A percentile compares a stretch with the other conserved stretches of the same genome.
Conservation (phyloP, 1,284 basidiomycete genomes). For the Dichomitus squalens region DNA sequence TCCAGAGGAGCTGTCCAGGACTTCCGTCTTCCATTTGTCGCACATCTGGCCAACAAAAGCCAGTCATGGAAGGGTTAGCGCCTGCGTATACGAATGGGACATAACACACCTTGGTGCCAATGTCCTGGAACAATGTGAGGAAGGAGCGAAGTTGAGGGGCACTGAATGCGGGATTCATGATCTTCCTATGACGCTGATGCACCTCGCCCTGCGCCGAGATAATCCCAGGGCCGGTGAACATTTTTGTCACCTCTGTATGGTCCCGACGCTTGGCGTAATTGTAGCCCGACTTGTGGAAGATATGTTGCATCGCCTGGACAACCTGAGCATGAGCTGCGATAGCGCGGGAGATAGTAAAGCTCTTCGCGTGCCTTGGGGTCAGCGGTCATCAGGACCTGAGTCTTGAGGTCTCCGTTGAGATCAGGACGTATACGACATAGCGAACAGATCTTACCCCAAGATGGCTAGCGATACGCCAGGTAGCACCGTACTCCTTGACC, state of each 20-base stretch:
- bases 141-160: constrained; percentile 46
- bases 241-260: constrained; percentile 6
- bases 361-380: constrained; percentile 11
- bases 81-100: not conserved
- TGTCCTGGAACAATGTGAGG: constrained; percentile 37
- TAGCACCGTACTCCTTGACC: constrained; percentile 24
- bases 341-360: no score
- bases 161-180: constrained; percentile 43
- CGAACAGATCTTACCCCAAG: constrained; percentile 18
- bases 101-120: constrained; percentile 41
- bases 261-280: constrained; percentile 24
- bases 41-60: constrained; percentile 5
- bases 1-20: not conserved
- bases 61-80: not conserved
- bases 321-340: not conserved
- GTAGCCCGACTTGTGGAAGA: constrained; percentile 30
- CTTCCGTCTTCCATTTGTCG: constrained; percentile 23
- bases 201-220: constrained; percentile 22
- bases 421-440: not conserved
- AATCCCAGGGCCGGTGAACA: constrained; percentile 24
- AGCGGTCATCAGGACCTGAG: constrained; percentile 14
- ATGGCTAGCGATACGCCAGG: constrained; percentile 21
- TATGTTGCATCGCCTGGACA: constrained; percentile 28
- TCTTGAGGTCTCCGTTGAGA: not conserved
- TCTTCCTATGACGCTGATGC: constrained; percentile 42